Percentiles rank a stretch among this genome's conserved stretches.
phyloP scores from a whole-genome alignment of 2,329 filamentous ascomycete genomes.

The Dactylella cylindrospora region DNA sequence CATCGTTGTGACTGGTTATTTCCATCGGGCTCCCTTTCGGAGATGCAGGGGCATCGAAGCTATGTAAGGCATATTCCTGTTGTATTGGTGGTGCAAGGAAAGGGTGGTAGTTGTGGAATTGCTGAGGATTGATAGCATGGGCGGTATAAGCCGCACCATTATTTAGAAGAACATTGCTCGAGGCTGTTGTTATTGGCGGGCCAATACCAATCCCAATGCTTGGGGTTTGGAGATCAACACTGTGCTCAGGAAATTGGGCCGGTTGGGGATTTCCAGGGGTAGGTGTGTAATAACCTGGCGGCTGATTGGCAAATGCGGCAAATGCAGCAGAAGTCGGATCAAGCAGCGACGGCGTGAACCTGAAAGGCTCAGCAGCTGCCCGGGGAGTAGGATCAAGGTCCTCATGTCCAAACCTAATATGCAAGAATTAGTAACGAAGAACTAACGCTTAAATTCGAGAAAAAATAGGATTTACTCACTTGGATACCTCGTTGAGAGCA shows the following conservation, averaged over 20 bases:
- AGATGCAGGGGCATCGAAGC: slow-evolving; percentile 46
- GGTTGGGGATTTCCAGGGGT: slow-evolving; percentile 77
- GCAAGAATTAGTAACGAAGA: not conserved
- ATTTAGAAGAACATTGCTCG: slow-evolving; percentile 28
- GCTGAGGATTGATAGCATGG: slow-evolving; percentile 60
- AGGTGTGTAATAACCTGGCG: slow-evolving; percentile 82
- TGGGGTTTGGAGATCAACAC: slow-evolving; percentile 82
- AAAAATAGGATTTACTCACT: slow-evolving; percentile 13
- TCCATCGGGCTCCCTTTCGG: slow-evolving; percentile 49
- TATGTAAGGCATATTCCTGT: slow-evolving; percentile 49
- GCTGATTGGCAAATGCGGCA: slow-evolving; percentile 73
- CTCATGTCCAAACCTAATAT: slow-evolving; percentile 44
- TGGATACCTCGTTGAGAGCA: slow-evolving; percentile 16
- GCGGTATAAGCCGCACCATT: slow-evolving; percentile 59
- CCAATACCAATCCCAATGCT: slow-evolving; percentile 71
- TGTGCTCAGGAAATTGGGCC: slow-evolving; percentile 55
- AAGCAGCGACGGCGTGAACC: slow-evolving; percentile 83
- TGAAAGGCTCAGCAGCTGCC: slow-evolving; percentile 76
- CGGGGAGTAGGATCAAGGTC: slow-evolving; percentile 82
- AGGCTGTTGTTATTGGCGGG: slow-evolving; percentile 74
- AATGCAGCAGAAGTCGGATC: slow-evolving; percentile 84
- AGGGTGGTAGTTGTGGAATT: slow-evolving; percentile 68
- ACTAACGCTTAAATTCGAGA: too few species aligned
- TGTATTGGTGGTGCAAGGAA: slow-evolving; percentile 65
- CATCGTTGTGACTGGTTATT: slow-evolving; percentile 42